Evolutionary conservation across 169 alveolate species (phyloP).

Genomic region (Toxoplasma gondii): DNA sequence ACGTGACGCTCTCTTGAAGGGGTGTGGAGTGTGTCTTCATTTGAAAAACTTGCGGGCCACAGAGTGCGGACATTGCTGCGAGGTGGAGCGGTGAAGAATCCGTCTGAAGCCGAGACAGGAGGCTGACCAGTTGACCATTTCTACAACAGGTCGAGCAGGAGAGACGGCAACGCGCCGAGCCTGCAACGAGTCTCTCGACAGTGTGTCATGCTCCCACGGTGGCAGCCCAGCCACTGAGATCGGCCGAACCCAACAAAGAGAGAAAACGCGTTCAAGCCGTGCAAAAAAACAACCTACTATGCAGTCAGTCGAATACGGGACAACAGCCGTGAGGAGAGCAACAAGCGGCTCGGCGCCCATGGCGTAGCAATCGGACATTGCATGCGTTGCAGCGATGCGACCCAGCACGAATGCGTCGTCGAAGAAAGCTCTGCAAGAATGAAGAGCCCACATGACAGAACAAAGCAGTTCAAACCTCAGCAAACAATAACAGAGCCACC

Average conservation of each 20-base stretch:
- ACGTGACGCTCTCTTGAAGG: too few species aligned
- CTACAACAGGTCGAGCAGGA: too few species aligned
- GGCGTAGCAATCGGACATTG: constrained; percentile 59
- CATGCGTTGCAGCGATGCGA: constrained; percentile 62
- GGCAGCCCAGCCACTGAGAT: neutral
- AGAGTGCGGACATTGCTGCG: too few species aligned
- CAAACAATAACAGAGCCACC: too few species aligned
- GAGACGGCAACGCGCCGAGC: too few species aligned
- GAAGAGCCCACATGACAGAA: neutral
- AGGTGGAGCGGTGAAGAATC: too few species aligned
- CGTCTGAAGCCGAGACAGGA: too few species aligned
- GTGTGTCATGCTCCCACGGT: neutral
- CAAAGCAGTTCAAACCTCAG: neutral
- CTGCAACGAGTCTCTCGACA: too few species aligned
- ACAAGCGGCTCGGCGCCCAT: constrained; percentile 61
- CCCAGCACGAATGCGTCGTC: constrained; percentile 46
- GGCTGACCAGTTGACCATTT: too few species aligned
- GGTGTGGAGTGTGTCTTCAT: too few species aligned
- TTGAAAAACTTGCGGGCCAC: too few species aligned
- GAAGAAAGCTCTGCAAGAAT: constrained; percentile 20
- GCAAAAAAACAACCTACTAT: neutral
- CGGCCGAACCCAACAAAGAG: neutral
- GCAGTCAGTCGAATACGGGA: neutral
- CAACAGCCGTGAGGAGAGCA: constrained; percentile 31
- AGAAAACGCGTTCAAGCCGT: neutral